Base-by-base conservation (phyloP, 108 stramenopile genomes). In the Thalassiosira profunda region DNA sequence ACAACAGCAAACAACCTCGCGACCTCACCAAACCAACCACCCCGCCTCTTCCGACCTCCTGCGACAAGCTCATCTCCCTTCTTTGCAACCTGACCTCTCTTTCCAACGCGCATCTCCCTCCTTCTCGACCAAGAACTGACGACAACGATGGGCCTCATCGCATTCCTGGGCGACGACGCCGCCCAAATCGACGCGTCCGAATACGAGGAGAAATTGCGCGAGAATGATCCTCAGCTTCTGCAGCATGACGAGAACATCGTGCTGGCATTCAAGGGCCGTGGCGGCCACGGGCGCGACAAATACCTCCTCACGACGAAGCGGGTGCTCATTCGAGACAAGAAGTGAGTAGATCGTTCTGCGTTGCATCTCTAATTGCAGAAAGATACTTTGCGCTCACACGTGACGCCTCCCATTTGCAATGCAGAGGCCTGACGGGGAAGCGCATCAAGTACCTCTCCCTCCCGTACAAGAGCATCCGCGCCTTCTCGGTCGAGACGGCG, bases 211-310 rank as follows among this genome's bases (percentile, higher is more conserved):
- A 72, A 45, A 15, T 12, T 84, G 11, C 61, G 80, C 1, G 17
- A 37, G 6, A 70, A 82, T 25, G 59, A 74, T 52, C 79, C 86
- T 6, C 25, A 24, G 2, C 59, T 84, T 10, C 67, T 87, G 33
- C 68, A 62, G 10, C 28, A 12, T 1, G 68, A 75, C 37, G 84
- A 84, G 28, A 25, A 41, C 17, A 28, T 87, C 20, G 73, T 82
- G 31, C 65, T 84, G 7, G 88, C 88, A 47, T 89, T 89, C 53
- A 67, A 72, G 30, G 76, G 77, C 24, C 77, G 78, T 1, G 86
- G 84, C 0, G 87, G 84, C 10, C 72, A 55, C 11, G 84, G 85
- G 17, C 80, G 88, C 4, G 85, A 89, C 45, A 55, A 64, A 37
- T 67, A 74, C 43, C 74, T 71, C 49, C 63, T 84, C 5, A 89